Evolutionary conservation across 108 stramenopile genomes (phyloP).

Genomic region (Licmophora abbreviata): DNA sequence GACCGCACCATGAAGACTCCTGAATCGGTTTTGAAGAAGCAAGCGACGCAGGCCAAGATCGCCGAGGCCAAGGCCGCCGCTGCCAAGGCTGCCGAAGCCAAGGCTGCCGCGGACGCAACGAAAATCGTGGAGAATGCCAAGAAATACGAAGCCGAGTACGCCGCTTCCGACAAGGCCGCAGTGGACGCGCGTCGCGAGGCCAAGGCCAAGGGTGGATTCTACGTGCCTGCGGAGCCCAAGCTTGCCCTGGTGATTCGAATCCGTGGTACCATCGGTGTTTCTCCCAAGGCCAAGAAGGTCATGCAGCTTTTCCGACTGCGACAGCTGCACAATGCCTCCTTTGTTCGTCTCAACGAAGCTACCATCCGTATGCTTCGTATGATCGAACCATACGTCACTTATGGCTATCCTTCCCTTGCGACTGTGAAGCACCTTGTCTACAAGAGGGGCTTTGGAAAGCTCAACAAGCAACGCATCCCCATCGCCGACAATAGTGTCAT

Average conservation of each 20-base stretch:
- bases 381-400: conserved; percentile 98
- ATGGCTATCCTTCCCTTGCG: conserved; percentile 95
- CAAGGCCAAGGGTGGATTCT: conserved; percentile 93
- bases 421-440: conserved; percentile 94
- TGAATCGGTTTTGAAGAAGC: conserved; percentile 97
- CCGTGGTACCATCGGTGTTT: conserved; percentile 99
- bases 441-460: conserved; percentile 99
- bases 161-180: conserved; percentile 68
- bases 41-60: conserved; percentile 89
- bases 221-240: conserved; percentile 95
- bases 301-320: conserved; percentile 99
- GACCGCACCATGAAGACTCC: conserved; percentile 86
- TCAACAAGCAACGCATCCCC: conserved; percentile 95
- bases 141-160: conserved; percentile 94
- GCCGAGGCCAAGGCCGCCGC: conserved; percentile 61
- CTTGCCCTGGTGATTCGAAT: conserved; percentile 95
- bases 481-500: conserved; percentile 94
- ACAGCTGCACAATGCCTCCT: conserved; percentile 99
- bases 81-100: conserved; percentile 68
- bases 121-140: conserved; percentile 82
- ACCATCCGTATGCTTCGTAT: conserved; percentile 99
- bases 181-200: conserved; percentile 94
- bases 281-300: conserved; percentile 99
- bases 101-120: conserved; percentile 70
- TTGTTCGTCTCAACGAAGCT: conserved; percentile 98